These are phyloP conservation scores for Saksenaea oblongispora DNA, from an alignment of 371 early-diverging fungal species.

Conservation along the genomic window DNA sequence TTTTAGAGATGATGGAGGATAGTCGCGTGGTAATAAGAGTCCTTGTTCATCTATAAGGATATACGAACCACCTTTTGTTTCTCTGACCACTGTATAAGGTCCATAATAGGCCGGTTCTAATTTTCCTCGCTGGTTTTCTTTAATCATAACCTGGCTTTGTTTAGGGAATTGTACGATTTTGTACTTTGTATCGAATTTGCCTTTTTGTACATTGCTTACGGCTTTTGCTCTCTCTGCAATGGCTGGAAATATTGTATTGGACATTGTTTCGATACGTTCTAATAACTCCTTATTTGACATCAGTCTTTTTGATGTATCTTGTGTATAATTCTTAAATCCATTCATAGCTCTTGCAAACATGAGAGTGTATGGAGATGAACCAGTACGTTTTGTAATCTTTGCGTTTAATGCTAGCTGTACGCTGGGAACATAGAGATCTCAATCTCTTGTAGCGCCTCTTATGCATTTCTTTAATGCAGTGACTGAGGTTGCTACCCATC, in stretches of 20 bases:
- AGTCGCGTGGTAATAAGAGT: conserved; percentile 4
- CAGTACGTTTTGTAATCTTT: not conserved
- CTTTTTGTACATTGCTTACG: not conserved
- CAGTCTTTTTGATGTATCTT: not conserved
- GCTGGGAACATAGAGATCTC: conserved; percentile 23
- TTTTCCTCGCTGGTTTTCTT: not conserved
- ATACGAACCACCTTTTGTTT: conserved; percentile 14
- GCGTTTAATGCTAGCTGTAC: conserved; percentile 17
- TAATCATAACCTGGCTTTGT: conserved; percentile 6
- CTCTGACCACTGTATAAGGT: conserved; percentile 8
- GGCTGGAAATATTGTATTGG: conserved; percentile 11
- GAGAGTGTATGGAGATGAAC: conserved; percentile 5
- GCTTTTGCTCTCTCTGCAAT: not conserved
- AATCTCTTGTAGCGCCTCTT: conserved; percentile 10
- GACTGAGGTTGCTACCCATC: conserved; percentile 13
- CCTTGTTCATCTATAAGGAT: conserved; percentile 7
- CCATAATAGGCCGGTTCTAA: conserved; percentile 14
- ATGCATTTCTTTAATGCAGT: conserved; percentile 15
- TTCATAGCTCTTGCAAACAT: conserved; percentile 23
- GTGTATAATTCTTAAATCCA: conserved; percentile 8
- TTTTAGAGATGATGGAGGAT: conserved; percentile 9
- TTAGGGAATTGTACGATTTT: conserved; percentile 8
- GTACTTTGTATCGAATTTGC: not conserved
- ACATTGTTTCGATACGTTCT: conserved; percentile 5
- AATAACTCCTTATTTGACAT: not conserved